Base-by-base conservation (phyloP, 306 rosid genomes). In the Psophocarpus tetragonolobus region DNA sequence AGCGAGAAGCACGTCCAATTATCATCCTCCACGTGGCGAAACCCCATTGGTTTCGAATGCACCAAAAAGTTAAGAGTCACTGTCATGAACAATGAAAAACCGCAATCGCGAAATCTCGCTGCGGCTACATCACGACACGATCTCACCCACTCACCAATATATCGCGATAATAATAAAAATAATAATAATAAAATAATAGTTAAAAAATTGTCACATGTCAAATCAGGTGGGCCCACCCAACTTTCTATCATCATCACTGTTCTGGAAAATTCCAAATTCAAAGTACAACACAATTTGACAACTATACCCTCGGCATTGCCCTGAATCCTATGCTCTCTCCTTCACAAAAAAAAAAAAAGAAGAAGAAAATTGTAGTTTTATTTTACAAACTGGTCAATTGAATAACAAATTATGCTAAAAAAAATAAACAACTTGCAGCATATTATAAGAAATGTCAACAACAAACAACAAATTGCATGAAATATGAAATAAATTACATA, bases 251-350 rank as follows among this genome's bases (percentile, higher is more conserved):
- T 71, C 82, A 36, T 45, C 81, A 5, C 84, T 54, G 27, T 74
- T 73, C 85, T 84, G 47, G 88, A 79, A 71, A 81, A 79, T 79
- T 51, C 87, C 85, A 75, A 79, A 61, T 83, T 72, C 64, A 27
- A 75, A 8, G 61, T 35, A 4, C 42, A 77, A 2, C 1, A 1
- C n/a, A 0, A 61, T 56, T 74, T 67, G 65, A 76, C 91, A 42
- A 50, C n/a, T 15, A 29, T 65, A 58, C 77, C 88, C 94, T 17
- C n/a, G 2, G 10, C 8, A 57, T 14, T 41, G 82, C 84, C 47
- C 68, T 54, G 45, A 4, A 30, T 58, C 63, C 35, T 58, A 36
- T 54, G 41, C 32, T 15, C 41, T 14, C 33, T 8, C 23, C 4
- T 10, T 14, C 4, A 5, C 30, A 4, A 26, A 14, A 10, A 13